Base-by-base conservation (phyloP, 2,329 filamentous ascomycete species). In the Neofusicoccum laricinum region DNA sequence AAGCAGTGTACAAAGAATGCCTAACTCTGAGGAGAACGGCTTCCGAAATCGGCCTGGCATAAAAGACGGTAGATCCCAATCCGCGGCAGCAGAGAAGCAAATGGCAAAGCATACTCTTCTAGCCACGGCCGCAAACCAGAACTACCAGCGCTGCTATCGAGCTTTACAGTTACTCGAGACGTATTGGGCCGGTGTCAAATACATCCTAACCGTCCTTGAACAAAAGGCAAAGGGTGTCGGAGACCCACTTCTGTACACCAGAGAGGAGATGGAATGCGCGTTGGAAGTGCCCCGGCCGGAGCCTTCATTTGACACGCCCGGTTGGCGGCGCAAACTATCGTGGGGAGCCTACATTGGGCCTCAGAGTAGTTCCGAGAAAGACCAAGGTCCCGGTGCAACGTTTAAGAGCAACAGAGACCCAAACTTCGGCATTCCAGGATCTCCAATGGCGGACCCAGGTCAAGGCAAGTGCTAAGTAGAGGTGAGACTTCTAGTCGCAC, bases 141-240 rank as follows among this genome's bases (percentile, higher is more conserved):
- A 96, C 70, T 96, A 96, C 69, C 91, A 94, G 72, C 84, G 89
- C 8, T 96, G 92, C 73, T 94, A 95, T 74, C 91, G 92, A 72
- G 91, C 91, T 0, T 77, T 96, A 11, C 88, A 93, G 69, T 88
- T 91, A 50, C 81, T 96, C n/a, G 87, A 95, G 69, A 84, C 85
- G 0, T 95, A 95, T 72, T 96, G 92, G 92, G 90, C 90, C 40
- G 92, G 92, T 7, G 89, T 92, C 30, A 89, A 91, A 64, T 96
- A 96, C 73, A 96, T 96, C 43, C 79, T 96, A 41, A 94, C 91
- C 0, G 91, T 92, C 0, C 80, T 96, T 11, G 91, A 96, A 69
- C 92, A 96, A 70, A 95, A 95, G 74, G 88, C 91, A 14, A 92
- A 94, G 73, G 92, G 92, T 0, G 91, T 94, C 41, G 91, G 89